Base-by-base conservation (phyloP, 805 yeast species). In the Metschnikowia picachoensis region DNA sequence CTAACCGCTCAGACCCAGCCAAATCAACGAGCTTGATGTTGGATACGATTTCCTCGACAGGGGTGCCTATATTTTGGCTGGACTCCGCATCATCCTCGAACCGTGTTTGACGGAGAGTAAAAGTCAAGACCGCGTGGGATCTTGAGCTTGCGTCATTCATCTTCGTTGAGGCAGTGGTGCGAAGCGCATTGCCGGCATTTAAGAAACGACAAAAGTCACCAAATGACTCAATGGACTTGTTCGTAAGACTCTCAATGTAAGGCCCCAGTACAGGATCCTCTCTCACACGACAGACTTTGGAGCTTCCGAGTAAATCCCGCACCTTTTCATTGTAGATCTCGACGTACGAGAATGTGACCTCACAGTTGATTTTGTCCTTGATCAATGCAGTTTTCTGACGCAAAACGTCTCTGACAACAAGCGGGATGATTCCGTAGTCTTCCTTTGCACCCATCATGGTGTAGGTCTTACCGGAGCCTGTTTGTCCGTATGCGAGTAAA, bases 281-380 rank as follows among this genome's bases (percentile, higher is more conserved):
- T 43, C 95, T 70, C 3, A 87, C 77, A 48, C 74, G 68, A 50
- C 82, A 70, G 52, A 62, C 61, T 33, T 50, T 54, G 5, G 47
- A 49, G 25, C 27, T 27, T 13, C 59, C 63, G 14, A 87, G 64
- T 44, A 87, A 65, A 61, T 87, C 95, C 33, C 78, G 70, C 0
- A 85, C 88, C 50, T 79, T 82, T 62, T 87, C 95, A 58, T 87
- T 87, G 58, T 87, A 87, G 31, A 87, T 80, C 59, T 87, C 95
- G 58, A 83, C 74, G 62, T 80, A 86, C 10, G 88, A 82, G 2
- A 84, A 64, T 32, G 76, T 59, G 30, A 71, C 55, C 41, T 65
- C 68, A 51, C 75, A 68, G 44, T 69, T 64, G 51, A 70, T 62
- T 36, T 60, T 60, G 13, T 70, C 72, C 8, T 57, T 60, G 8